A percentile compares a stretch with the other conserved stretches of the same genome.
These are phyloP conservation scores for Mesotaenium endlicherianum DNA, from an alignment of 139 green algal species.

Conservation along the genomic window DNA sequence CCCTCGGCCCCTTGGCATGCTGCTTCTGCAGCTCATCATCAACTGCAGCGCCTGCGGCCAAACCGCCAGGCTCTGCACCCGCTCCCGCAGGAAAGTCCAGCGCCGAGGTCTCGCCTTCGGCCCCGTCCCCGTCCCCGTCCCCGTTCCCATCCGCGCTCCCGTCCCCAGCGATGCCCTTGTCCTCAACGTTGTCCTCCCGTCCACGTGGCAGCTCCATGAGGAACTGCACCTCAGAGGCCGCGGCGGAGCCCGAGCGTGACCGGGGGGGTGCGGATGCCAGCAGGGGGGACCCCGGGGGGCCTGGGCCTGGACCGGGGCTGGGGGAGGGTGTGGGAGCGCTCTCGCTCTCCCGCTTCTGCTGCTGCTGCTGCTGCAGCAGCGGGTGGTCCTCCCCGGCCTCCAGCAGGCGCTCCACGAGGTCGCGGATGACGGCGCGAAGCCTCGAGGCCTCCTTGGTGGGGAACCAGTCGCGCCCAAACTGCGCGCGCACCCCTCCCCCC, in stretches of 20 bases:
- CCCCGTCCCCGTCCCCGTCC: background rate
- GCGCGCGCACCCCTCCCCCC: background rate
- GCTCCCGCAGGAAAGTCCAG: background rate
- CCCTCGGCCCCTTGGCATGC: background rate
- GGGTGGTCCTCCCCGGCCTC: too few species aligned
- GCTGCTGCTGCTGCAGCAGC: too few species aligned
- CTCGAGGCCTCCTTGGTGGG: background rate
- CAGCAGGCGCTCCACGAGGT: background rate
- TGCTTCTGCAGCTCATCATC: background rate
- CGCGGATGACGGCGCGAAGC: background rate
- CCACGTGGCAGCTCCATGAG: background rate
- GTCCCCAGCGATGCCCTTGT: background rate
- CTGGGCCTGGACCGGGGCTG: too few species aligned
- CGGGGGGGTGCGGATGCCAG: too few species aligned
- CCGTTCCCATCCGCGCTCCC: background rate
- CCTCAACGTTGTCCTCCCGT: background rate
- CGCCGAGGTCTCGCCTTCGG: background rate
- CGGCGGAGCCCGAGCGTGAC: too few species aligned
- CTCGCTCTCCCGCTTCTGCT: too few species aligned
- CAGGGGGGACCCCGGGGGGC: too few species aligned
- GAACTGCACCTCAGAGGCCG: background rate
- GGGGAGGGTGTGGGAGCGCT: too few species aligned
- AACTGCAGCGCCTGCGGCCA: background rate
- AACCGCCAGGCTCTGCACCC: background rate
- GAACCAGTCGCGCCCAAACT: constrained; percentile 8